Base-by-base conservation (phyloP, 176 grass and related monocot species). In the Phragmites australis region DNA sequence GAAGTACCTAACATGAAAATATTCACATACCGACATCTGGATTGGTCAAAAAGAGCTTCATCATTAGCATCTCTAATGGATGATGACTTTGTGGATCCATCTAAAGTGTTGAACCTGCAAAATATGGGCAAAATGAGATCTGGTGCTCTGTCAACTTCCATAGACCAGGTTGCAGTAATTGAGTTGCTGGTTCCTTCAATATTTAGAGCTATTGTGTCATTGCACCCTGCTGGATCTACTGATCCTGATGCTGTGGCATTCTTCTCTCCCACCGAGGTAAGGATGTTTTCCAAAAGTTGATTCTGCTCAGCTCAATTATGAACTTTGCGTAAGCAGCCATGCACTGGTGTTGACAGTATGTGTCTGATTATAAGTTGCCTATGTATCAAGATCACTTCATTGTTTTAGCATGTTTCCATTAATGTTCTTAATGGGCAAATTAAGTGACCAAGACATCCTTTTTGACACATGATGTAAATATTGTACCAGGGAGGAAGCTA, bases 231-330 rank as follows among this genome's bases (percentile, higher is more conserved):
- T 82, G 97, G 97, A 87, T 96, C 97, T 48, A 76, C 68, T 75
- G 84, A 93, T 70, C 90, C 93, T 87, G 90, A 96, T 84, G 84
- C 97, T 61, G 86, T 96, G 27, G 90, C 93, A 53, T 91, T 99
- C 81, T 99, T 99, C 82, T 91, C 97, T 89, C 86, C 90, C 70
- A 87, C 79, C 69, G 97, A 99, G 93, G 97, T 99, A 84, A 84
- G 11, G 13, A 59, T 37, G 18, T 63, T 64, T 51, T 85, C 41
- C 50, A 72, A 86, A 59, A 82, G 14, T 39, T 78, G 29, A 57
- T 72, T 76, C 3, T 66, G 21, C 60, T 47, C 60, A 37, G 7
- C 49, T 59, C 60, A 74, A 29, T 79, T 65, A 41, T 67, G 12
- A 51, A 67, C 13, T 40, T 79, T 67, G 74, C 50, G 13, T 73